Conservation (phyloP, 352 stramenopile species). For the Phytophthora nicotianae region DNA sequence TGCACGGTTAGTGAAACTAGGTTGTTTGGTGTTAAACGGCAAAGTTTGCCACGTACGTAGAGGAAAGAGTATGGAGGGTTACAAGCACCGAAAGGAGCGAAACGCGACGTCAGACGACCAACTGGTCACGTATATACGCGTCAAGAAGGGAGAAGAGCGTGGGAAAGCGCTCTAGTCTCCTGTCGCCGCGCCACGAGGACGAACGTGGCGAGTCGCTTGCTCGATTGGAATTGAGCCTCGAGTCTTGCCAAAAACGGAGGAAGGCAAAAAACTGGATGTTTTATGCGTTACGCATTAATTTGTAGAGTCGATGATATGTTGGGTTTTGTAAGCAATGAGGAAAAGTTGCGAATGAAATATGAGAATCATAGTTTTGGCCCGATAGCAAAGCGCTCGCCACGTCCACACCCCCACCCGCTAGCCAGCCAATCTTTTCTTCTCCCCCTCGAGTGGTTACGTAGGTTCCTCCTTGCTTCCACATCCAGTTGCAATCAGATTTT, state of each 20-base stretch:
- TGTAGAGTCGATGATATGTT: not conserved
- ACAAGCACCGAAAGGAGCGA: constrained; percentile 4
- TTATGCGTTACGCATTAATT: constrained; percentile 16
- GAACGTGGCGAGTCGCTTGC: constrained; percentile 27
- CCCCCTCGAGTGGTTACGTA: constrained; percentile 32
- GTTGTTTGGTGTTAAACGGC: constrained; percentile 7
- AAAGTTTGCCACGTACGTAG: constrained; percentile 14
- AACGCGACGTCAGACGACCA: constrained; percentile 1
- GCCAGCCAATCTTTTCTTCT: constrained; percentile 51
- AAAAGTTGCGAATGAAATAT: constrained; percentile 16
- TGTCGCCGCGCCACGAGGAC: not conserved
- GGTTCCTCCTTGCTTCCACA: constrained; percentile 26
- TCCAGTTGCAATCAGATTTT: constrained; percentile 17
- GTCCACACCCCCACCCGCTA: constrained; percentile 38
- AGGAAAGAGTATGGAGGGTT: not conserved
- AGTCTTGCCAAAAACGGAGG: constrained; percentile 26
- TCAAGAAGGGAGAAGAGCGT: not conserved
- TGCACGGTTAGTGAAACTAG: constrained; percentile 14
- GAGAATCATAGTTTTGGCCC: constrained; percentile 10
- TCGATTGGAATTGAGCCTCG: constrained; percentile 37
- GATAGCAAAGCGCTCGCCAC: constrained; percentile 25
- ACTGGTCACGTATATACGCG: not conserved
- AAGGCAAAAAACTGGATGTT: constrained; percentile 14
- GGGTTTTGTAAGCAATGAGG: not conserved
- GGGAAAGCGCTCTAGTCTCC: not conserved